Percentiles rank a stretch among this genome's conserved stretches.
These are phyloP conservation scores for Chlorophyllum brunneum DNA, from an alignment of 768 basidiomycete genomes.

Conservation along the genomic window DNA sequence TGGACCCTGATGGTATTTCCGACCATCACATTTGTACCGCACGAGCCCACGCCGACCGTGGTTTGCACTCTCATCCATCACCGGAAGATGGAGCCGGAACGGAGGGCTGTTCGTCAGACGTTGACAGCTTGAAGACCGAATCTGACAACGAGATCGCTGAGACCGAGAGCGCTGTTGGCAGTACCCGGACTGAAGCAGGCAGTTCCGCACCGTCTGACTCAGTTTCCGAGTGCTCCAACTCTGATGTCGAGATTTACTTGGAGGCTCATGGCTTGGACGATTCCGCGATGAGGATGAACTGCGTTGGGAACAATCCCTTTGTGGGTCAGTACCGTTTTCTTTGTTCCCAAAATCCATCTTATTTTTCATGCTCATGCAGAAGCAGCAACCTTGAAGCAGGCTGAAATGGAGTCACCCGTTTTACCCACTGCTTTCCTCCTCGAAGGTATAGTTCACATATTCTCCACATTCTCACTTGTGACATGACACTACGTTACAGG, in stretches of 20 bases:
- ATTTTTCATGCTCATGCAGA: neutral
- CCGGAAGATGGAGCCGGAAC: neutral
- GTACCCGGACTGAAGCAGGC: slow-evolving; percentile 1
- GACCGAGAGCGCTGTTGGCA: slow-evolving; percentile 5
- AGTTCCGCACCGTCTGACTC: slow-evolving; percentile 7
- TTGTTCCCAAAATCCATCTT: neutral
- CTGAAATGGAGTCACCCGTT: neutral
- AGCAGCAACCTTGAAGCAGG: neutral
- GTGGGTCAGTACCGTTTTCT: slow-evolving; percentile 10
- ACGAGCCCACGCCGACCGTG: neutral
- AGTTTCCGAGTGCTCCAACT: slow-evolving; percentile 13
- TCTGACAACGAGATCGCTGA: slow-evolving; percentile 1
- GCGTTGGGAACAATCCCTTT: slow-evolving; percentile 10
- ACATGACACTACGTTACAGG: neutral
- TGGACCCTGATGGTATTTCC: neutral
- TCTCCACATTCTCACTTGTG: neutral
- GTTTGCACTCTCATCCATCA: neutral
- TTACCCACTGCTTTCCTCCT: neutral
- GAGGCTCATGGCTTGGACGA: slow-evolving; percentile 28
- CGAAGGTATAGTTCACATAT: neutral
- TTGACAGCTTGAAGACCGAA: slow-evolving; percentile 1
- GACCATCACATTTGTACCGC: neutral
- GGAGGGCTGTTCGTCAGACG: neutral
- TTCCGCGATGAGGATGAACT: slow-evolving; percentile 23
- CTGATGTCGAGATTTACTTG: slow-evolving; percentile 34